A percentile compares a stretch with the other conserved stretches of the same genome.
Evolutionary conservation across 129 eudicot species (phyloP).

Genomic region (Silybum marianum): DNA sequence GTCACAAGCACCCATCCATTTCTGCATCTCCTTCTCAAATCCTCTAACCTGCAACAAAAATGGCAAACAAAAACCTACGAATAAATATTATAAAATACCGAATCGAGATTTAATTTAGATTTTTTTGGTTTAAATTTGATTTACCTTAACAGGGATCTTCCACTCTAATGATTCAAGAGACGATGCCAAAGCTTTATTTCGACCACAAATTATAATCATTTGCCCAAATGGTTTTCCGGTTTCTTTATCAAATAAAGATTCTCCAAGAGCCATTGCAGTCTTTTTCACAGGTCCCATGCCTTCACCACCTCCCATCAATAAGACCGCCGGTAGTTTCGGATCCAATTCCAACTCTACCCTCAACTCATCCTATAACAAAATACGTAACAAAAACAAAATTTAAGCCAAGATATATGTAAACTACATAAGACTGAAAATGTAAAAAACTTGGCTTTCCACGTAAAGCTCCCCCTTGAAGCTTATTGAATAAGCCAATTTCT

Average conservation of each 20-base stretch:
- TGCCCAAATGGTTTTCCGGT: constrained; percentile 73
- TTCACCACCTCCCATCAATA: constrained; percentile 99
- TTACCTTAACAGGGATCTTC: constrained; percentile 91
- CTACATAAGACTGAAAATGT: not conserved
- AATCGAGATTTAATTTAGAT: not conserved
- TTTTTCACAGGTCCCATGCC: constrained; percentile 98
- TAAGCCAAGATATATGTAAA: not conserved
- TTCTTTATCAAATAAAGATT: constrained; percentile 61
- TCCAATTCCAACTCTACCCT: constrained; percentile 83
- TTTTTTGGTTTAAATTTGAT: not conserved
- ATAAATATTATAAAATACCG: not conserved
- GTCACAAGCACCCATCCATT: constrained; percentile 99
- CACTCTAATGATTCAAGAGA: constrained; percentile 67
- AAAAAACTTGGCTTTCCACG: too few relatives aligned
- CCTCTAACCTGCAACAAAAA: constrained; percentile 66
- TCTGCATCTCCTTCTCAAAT: constrained; percentile 88
- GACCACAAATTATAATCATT: constrained; percentile 81
- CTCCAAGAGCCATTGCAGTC: constrained; percentile 86
- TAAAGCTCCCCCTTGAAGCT: too few relatives aligned
- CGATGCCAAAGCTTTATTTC: constrained; percentile 67
- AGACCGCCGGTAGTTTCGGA: constrained; percentile 69
- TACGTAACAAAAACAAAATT: not conserved
- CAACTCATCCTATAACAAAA: constrained; percentile 55
- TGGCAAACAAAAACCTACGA: not conserved
- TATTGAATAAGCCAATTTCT: too few relatives aligned